Percentiles rank a stretch among this genome's conserved stretches.
Conservation (phyloP, 192 early-diverging fungal species). For the Lobosporangium transversale region DNA sequence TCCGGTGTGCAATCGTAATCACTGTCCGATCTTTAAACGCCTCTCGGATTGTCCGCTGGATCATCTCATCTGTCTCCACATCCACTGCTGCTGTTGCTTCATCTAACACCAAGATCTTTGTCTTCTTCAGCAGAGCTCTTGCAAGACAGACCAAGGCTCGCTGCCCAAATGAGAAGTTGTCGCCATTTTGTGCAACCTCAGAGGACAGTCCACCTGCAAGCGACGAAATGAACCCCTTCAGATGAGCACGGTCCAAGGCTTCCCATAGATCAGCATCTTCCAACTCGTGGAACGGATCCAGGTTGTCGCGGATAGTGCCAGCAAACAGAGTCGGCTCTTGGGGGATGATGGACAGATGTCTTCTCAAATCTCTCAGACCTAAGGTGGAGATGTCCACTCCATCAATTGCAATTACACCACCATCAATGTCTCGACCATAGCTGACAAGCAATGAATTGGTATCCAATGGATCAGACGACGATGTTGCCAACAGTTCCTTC, state of each 20-base stretch:
- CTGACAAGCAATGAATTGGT: no score
- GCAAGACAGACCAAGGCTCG: constrained; percentile 72
- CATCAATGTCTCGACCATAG: not conserved
- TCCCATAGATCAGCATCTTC: constrained; percentile 68
- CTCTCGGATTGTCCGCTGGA: constrained; percentile 86
- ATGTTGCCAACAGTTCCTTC: not conserved
- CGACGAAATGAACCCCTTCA: constrained; percentile 30
- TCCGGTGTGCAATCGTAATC: constrained; percentile 90
- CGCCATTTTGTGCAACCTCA: constrained; percentile 66
- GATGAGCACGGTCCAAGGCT: constrained; percentile 59
- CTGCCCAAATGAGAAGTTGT: constrained; percentile 81
- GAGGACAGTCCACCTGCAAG: constrained; percentile 39
- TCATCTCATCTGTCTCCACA: constrained; percentile 82
- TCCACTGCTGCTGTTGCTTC: constrained; percentile 73
- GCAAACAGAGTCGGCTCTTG: constrained; percentile 81
- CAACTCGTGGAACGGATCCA: constrained; percentile 74
- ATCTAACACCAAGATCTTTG: constrained; percentile 58
- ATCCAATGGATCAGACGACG: not conserved
- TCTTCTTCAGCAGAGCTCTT: constrained; percentile 71
- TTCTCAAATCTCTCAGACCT: constrained; percentile 66
- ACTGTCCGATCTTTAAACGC: constrained; percentile 82
- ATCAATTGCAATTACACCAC: constrained; percentile 79
- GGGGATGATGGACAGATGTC: constrained; percentile 81
- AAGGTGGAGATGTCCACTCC: constrained; percentile 73
- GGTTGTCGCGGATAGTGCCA: constrained; percentile 73